phyloP scores from a whole-genome alignment of 1,284 basidiomycete genomes.

The Mycena citricolor region DNA sequence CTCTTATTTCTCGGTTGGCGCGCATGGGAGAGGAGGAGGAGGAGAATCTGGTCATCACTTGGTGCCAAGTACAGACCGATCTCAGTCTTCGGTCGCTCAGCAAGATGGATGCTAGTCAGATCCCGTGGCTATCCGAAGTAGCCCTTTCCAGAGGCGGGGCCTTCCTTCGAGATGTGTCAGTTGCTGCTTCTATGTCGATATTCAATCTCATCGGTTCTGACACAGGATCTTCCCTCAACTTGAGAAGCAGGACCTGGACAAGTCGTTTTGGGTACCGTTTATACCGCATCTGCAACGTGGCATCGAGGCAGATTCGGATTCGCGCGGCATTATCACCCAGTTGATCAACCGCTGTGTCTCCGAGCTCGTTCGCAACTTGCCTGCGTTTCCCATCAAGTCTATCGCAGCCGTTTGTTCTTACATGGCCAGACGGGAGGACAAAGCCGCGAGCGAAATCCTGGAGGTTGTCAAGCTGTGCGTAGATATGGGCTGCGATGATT shows the following conservation, averaged over 20 bases:
- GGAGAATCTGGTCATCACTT: slow-evolving; percentile 13
- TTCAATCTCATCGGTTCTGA: background rate
- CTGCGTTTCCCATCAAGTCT: slow-evolving; percentile 12
- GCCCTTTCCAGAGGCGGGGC: slow-evolving; percentile 12
- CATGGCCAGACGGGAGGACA: background rate
- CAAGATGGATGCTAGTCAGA: slow-evolving; percentile 13
- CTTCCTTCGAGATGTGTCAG: slow-evolving; percentile 17
- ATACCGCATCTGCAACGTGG: background rate
- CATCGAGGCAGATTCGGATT: background rate
- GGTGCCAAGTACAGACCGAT: slow-evolving; percentile 13
- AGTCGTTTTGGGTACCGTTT: slow-evolving; percentile 12
- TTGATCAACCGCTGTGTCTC: slow-evolving; percentile 6
- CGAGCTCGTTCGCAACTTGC: slow-evolving; percentile 2
- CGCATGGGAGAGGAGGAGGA: slow-evolving; percentile 17
- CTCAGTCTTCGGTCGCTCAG: slow-evolving; percentile 11
- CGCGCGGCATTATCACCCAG: background rate
- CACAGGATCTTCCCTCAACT: slow-evolving; percentile 17
- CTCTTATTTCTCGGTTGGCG: slow-evolving; percentile 16
- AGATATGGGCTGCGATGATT: background rate
- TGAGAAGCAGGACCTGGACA: slow-evolving; percentile 3
- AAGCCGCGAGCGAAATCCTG: background rate
- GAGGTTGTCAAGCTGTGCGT: slow-evolving; percentile 16
- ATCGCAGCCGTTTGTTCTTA: background rate
- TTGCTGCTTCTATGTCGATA: background rate
- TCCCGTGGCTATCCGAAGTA: slow-evolving; percentile 18